A percentile compares a stretch with the other conserved stretches of the same genome.
phyloP scores from a whole-genome alignment of 2,329 filamentous ascomycete species.

The Stagonosporopsis tanaceti region DNA sequence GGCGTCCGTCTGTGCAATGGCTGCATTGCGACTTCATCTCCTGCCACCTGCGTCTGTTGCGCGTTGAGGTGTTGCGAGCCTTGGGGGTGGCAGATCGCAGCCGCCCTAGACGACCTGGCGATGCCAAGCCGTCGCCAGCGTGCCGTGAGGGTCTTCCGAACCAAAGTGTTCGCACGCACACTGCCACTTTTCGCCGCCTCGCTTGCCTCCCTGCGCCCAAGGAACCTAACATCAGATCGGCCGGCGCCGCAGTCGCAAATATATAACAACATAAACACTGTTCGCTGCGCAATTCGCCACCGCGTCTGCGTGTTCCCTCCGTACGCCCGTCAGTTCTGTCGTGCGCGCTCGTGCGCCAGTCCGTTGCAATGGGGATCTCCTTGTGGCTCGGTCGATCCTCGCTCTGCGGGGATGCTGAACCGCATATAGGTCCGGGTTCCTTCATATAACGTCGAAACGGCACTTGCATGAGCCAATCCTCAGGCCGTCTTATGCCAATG shows the following conservation, averaged over 20 bases:
- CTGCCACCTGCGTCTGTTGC: constrained; percentile 32
- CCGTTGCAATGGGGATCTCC: constrained; percentile 37
- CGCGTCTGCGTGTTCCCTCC: constrained; percentile 27
- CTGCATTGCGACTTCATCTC: constrained; percentile 27
- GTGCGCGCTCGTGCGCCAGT: constrained; percentile 43
- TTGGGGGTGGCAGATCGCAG: constrained; percentile 40
- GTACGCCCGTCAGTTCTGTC: constrained; percentile 37
- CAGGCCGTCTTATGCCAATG: constrained; percentile 48
- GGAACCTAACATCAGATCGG: constrained; percentile 11
- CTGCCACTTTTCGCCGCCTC: constrained; percentile 28
- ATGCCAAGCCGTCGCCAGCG: constrained; percentile 33
- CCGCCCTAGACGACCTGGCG: constrained; percentile 26
- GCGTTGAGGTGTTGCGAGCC: constrained; percentile 36
- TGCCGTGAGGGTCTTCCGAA: constrained; percentile 30
- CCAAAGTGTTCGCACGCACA: constrained; percentile 21
- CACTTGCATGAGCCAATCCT: constrained; percentile 51
- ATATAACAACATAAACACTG: constrained; percentile 9
- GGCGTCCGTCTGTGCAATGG: constrained; percentile 16
- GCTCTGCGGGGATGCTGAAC: constrained; percentile 43
- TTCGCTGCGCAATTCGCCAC: constrained; percentile 25
- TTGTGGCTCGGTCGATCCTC: constrained; percentile 49
- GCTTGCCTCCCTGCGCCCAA: constrained; percentile 21
- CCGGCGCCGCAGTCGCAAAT: constrained; percentile 14
- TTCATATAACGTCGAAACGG: constrained; percentile 51
- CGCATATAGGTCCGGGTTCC: constrained; percentile 49